phyloP scores from a whole-genome alignment of 1,284 basidiomycete genomes.

The Chalciporus sp. region DNA sequence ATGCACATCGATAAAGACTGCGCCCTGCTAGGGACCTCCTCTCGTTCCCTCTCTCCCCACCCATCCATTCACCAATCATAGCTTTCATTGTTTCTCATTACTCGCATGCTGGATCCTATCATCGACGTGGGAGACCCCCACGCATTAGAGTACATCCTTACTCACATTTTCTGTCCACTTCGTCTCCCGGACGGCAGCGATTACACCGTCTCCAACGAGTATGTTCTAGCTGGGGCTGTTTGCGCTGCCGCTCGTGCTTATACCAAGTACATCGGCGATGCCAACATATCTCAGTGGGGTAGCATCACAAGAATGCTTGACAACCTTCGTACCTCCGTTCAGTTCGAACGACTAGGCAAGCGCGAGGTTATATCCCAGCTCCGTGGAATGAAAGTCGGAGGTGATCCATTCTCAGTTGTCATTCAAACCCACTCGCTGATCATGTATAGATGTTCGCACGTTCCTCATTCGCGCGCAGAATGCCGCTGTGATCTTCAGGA shows the following conservation, averaged over 20 bases:
- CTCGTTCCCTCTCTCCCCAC: too few relatives aligned
- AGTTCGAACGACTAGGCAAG: slow-evolving; percentile 9
- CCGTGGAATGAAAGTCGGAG: slow-evolving; percentile 15
- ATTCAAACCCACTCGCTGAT: not conserved
- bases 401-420: slow-evolving; percentile 2
- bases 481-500: slow-evolving; percentile 38
- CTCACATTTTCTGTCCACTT: slow-evolving; percentile 26
- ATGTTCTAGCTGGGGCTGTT: slow-evolving; percentile 9
- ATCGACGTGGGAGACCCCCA: too few relatives aligned
- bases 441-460: slow-evolving; percentile 20
- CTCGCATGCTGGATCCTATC: too few relatives aligned
- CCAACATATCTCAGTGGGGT: slow-evolving; percentile 13
- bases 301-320: slow-evolving; percentile 20
- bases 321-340: slow-evolving; percentile 14
- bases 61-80: too few relatives aligned
- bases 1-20: too few relatives aligned
- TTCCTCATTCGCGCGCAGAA: slow-evolving; percentile 40
- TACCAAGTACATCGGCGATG: not conserved
- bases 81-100: too few relatives aligned
- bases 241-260: slow-evolving; percentile 7
- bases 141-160: slow-evolving; percentile 15
- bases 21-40: too few relatives aligned
- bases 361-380: slow-evolving; percentile 13
- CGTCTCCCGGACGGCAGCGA: slow-evolving; percentile 16
- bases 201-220: slow-evolving; percentile 5